phyloP scores from a whole-genome alignment of 1,139 yeast species.

The Debaryomycetaceae sp. region DNA sequence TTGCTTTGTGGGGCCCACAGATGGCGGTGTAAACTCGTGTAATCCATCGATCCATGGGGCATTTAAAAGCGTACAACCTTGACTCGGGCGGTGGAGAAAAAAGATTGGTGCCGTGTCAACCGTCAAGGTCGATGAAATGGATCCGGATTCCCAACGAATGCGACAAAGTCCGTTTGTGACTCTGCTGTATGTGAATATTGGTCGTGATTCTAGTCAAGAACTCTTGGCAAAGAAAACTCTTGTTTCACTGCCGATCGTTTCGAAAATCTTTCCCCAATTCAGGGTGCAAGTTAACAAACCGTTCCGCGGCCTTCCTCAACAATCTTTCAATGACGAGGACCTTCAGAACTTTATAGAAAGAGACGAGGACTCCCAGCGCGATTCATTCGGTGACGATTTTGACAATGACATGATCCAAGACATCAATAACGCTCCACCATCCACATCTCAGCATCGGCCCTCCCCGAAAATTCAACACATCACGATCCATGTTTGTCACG shows the following conservation, averaged over 20 bases:
- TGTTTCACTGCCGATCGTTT: conserved; percentile 26
- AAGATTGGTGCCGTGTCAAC: too few relatives aligned
- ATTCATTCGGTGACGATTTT: conserved; percentile 27
- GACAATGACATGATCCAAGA: conserved; percentile 10
- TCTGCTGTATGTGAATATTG: conserved; percentile 3
- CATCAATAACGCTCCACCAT: conserved; percentile 1
- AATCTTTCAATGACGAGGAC: conserved; percentile 27
- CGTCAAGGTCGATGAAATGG: too few relatives aligned
- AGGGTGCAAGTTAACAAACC: conserved; percentile 22
- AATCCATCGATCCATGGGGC: too few relatives aligned
- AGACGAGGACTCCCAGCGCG: conserved; percentile 32
- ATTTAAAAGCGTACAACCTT: too few relatives aligned
- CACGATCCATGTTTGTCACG: conserved; percentile 21
- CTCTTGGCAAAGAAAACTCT: conserved; percentile 21
- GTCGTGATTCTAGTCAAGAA: background rate
- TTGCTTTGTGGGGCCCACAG: too few relatives aligned
- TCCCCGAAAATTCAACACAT: conserved; percentile 2
- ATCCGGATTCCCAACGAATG: conserved; percentile 1
- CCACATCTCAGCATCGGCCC: background rate
- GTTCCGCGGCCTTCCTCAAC: conserved; percentile 21
- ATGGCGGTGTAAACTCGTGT: too few relatives aligned
- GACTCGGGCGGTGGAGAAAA: too few relatives aligned
- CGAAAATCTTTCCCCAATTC: conserved; percentile 22
- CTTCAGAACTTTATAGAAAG: conserved; percentile 26
- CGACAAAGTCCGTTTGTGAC: conserved; percentile 6